A percentile compares a stretch with the other conserved stretches of the same genome.
These are phyloP conservation scores for Xylaria polymorpha DNA, from an alignment of 2,329 filamentous ascomycete species.

Conservation along the genomic window DNA sequence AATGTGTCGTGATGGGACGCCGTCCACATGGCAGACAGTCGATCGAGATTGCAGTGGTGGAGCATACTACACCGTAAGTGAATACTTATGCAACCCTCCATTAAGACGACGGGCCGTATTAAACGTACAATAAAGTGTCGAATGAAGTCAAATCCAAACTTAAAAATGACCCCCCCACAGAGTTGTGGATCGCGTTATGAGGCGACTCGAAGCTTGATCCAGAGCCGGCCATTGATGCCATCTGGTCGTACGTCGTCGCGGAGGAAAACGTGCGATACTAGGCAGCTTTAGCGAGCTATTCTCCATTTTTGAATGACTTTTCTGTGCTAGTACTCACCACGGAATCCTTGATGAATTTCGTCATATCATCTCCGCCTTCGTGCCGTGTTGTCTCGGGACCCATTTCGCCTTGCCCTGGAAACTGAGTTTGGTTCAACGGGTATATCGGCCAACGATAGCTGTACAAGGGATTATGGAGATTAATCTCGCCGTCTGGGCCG, in stretches of 20 bases:
- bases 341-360: slow-evolving; percentile 52
- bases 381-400: slow-evolving; percentile 54
- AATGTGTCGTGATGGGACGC: slow-evolving; percentile 53
- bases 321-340: slow-evolving; percentile 51
- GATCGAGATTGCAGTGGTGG: slow-evolving; percentile 69
- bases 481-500: slow-evolving; percentile 54
- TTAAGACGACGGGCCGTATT: not conserved
- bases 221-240: slow-evolving; percentile 51
- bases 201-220: slow-evolving; percentile 58
- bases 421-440: slow-evolving; percentile 52
- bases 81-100: slow-evolving; percentile 13
- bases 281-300: slow-evolving; percentile 17
- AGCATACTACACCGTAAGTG: slow-evolving; percentile 54
- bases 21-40: slow-evolving; percentile 66
- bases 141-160: slow-evolving; percentile 57
- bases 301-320: not conserved
- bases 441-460: slow-evolving; percentile 61
- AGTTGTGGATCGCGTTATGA: slow-evolving; percentile 58
- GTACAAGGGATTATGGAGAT: slow-evolving; percentile 64
- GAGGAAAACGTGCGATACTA: slow-evolving; percentile 59
- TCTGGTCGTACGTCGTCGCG: slow-evolving; percentile 53
- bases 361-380: slow-evolving; percentile 42
- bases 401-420: slow-evolving; percentile 51
- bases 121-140: slow-evolving; percentile 60
- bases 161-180: slow-evolving; percentile 51